phyloP scores from a whole-genome alignment of 306 rosid species.

The Sicyos baderoa region DNA sequence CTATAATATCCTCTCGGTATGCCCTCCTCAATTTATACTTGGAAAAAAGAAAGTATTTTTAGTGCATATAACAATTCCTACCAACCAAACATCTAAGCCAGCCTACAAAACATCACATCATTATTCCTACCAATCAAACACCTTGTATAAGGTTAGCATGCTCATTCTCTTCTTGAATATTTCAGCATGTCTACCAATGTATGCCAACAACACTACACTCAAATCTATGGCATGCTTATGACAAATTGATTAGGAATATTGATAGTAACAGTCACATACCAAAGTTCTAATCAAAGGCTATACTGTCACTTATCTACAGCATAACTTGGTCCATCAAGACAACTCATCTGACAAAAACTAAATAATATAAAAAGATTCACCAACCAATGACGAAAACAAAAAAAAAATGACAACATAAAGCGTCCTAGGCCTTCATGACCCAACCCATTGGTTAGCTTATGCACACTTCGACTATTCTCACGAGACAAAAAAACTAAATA shows the following conservation, averaged over 20 bases:
- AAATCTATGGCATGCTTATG: not conserved
- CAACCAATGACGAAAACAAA: not conserved
- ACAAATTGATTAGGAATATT: not conserved
- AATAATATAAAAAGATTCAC: not conserved
- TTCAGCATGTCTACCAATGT: not conserved
- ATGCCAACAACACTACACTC: not conserved
- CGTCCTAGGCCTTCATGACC: too few species aligned
- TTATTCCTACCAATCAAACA: not conserved
- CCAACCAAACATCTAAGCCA: not conserved
- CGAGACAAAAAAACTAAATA: not conserved
- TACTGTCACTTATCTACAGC: not conserved
- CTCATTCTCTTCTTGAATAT: not conserved
- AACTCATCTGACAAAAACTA: not conserved
- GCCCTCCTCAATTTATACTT: too few species aligned
- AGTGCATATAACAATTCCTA: not conserved
- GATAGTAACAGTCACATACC: not conserved
- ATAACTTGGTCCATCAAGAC: not conserved
- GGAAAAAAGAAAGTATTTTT: too few species aligned
- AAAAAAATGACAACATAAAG: not conserved
- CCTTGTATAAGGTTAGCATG: not conserved
- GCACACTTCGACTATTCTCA: too few species aligned
- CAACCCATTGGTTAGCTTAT: too few species aligned
- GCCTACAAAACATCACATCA: not conserved
- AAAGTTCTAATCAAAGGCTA: not conserved
- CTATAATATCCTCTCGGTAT: too few species aligned